Conservation (phyloP, 495 filamentous ascomycete genomes). For the Umbilicaria muhlenbergii region DNA sequence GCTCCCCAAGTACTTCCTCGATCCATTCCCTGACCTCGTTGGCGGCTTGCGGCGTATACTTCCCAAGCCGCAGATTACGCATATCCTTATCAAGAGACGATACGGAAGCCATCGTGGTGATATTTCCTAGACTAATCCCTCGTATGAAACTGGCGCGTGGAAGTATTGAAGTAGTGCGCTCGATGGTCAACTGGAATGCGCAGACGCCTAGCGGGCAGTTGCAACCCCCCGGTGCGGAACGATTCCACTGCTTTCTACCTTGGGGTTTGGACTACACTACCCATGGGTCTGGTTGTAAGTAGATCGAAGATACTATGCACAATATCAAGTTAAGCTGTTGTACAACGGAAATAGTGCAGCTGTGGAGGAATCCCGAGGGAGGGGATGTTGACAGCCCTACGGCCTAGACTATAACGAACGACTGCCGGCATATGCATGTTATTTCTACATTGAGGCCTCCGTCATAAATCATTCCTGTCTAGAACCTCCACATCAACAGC, state of each 20-base stretch:
- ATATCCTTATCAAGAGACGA: conserved; percentile 90
- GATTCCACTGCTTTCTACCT: neutral
- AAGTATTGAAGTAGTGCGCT: neutral
- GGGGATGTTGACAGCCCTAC: conserved; percentile 18
- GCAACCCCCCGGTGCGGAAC: neutral
- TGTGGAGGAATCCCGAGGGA: conserved; percentile 14
- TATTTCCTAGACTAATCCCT: neutral
- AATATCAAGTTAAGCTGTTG: neutral
- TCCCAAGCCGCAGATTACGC: conserved; percentile 77
- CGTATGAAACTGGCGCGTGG: no score
- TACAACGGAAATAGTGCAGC: conserved; percentile 9
- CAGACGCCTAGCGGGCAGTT: no score
- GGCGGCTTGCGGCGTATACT: conserved; percentile 86
- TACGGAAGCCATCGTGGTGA: conserved; percentile 69
- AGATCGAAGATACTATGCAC: conserved; percentile 1
- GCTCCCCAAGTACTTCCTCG: conserved; percentile 61
- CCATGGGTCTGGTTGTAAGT: conserved; percentile 4
- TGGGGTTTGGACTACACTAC: neutral
- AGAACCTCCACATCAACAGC: conserved; percentile 6
- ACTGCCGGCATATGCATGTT: conserved; percentile 7
- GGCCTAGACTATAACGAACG: conserved; percentile 15
- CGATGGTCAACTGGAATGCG: neutral
- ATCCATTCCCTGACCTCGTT: conserved; percentile 82
- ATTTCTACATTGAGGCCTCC: conserved; percentile 1
- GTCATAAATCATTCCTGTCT: no score